Evolutionary conservation across 345 rosid species (phyloP).

Genomic region (Gossypium bickii): DNA sequence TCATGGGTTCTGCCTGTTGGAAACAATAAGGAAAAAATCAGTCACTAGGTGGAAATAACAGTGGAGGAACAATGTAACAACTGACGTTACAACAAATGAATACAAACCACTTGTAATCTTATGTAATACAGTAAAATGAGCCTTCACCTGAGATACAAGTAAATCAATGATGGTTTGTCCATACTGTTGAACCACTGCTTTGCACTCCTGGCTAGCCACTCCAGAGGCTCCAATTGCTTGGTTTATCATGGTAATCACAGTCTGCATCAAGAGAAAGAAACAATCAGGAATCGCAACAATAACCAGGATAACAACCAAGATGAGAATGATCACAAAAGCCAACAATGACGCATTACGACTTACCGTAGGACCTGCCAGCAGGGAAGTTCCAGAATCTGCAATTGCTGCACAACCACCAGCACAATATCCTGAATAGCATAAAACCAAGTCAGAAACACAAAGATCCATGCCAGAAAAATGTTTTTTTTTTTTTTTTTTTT

Average conservation of each 20-base stretch:
- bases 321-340: neutral
- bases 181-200: constrained; percentile 69
- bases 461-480: neutral
- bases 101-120: neutral
- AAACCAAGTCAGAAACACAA: constrained; percentile 17
- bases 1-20: constrained; percentile 58
- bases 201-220: constrained; percentile 75
- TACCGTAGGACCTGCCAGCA: constrained; percentile 89
- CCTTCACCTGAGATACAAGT: constrained; percentile 54
- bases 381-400: constrained; percentile 96
- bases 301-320: neutral
- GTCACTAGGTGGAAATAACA: neutral
- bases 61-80: neutral
- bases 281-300: neutral
- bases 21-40: neutral
- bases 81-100: neutral
- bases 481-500: neutral
- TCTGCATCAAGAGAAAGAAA: constrained; percentile 28
- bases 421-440: constrained; percentile 56
- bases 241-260: constrained; percentile 70
- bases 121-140: neutral
- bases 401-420: constrained; percentile 72
- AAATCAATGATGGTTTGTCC: constrained; percentile 69
- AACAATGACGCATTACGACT: constrained; percentile 16
- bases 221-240: constrained; percentile 93